Base-by-base conservation (phyloP, 768 basidiomycete species). In the Termitomyces sp. region DNA sequence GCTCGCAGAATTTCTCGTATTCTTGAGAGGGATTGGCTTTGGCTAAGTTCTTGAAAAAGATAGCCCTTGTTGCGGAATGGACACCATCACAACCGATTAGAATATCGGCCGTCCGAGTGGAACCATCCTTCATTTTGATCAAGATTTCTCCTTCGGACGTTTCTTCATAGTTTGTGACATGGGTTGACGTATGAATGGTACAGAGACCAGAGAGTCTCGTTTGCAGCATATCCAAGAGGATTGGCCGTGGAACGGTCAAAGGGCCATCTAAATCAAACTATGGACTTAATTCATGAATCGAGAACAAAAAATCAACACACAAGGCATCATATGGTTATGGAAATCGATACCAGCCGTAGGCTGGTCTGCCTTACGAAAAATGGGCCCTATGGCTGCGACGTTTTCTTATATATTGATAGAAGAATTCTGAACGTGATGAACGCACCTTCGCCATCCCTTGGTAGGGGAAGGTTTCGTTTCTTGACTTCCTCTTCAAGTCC, bases 81-180 rank as follows among this genome's bases (percentile, higher is more conserved):
- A 79, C 62, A 1, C 79, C 78, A 59, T 79, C 78, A 18, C 75
- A 75, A 5, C 76, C 79, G 47, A 79, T 54, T 2, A 80, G 68
- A 13, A 80, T 55, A 37, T 80, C 73, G 0, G 77, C 61, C 1
- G 61, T 65, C 16, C 65, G 57, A 0, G 50, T 69, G 4, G 73
- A 66, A 2, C 65, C 68, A 48, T 70, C 69, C 3, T 57, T 55
- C 49, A 75, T 68, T 0, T 50, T 42, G 20, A 73, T 49, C 5
- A 51, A 27, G 22, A 73, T n/a, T 16, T 1, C 10, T 2, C 62
- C 59, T 8, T 54, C 33, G 0, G 53, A 4, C 9, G 54, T 49
- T 14, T 55, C 40, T 18, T 56, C 47, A 32, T 71, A 68, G 16
- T 18, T 53, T 13, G 42, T 36, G 0, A 71, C 59, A 13, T 62